phyloP scores from a whole-genome alignment of 805 yeast species.

The Candida odintsovae region DNA sequence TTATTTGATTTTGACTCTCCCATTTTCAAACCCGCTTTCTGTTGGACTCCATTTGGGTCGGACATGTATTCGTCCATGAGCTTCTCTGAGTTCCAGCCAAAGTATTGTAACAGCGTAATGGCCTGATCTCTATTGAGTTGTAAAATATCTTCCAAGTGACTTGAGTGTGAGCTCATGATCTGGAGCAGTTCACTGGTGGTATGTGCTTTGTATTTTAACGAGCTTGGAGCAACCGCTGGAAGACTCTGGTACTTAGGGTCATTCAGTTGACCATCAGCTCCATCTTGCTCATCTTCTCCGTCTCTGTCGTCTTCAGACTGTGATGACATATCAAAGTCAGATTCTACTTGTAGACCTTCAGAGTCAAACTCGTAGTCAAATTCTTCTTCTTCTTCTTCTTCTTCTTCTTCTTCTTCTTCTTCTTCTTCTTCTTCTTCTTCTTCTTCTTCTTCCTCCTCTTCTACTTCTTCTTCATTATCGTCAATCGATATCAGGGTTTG shows the following conservation, averaged over 20 bases:
- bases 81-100: slow-evolving; percentile 55
- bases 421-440: too few species aligned
- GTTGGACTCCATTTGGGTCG: slow-evolving; percentile 30
- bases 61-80: slow-evolving; percentile 51
- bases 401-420: too few species aligned
- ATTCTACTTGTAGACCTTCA: neutral
- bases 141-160: slow-evolving; percentile 30
- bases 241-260: neutral
- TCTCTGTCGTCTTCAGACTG: neutral
- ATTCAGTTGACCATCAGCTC: neutral
- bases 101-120: slow-evolving; percentile 39
- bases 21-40: slow-evolving; percentile 25
- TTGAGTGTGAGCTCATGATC: slow-evolving; percentile 22
- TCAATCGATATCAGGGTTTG: too few species aligned
- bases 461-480: neutral
- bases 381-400: neutral
- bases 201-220: slow-evolving; percentile 10
- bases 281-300: neutral
- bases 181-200: slow-evolving; percentile 25
- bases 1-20: neutral
- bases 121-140: slow-evolving; percentile 35
- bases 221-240: neutral
- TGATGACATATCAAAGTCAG: neutral
- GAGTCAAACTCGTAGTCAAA: neutral
- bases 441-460: too few species aligned